Conservation (phyloP, 2,329 filamentous ascomycete genomes). For the Verticillium tricorpus region DNA sequence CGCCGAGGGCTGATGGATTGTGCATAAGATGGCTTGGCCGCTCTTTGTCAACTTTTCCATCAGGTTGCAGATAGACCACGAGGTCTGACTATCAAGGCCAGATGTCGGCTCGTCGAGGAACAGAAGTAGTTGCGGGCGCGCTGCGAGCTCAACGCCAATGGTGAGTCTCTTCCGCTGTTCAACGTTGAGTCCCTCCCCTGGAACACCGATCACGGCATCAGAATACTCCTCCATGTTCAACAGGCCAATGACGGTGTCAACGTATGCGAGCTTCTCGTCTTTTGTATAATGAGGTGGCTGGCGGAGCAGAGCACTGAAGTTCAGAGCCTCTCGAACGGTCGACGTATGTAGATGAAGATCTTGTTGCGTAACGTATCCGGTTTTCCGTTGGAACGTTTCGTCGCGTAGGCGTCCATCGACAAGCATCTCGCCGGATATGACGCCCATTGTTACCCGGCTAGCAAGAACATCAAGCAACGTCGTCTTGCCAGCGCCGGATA, state of each 20-base stretch:
- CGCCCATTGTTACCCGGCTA: slow-evolving; percentile 62
- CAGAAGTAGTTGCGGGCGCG: slow-evolving; percentile 60
- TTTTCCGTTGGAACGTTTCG: slow-evolving; percentile 59
- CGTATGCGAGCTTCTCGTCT: slow-evolving; percentile 61
- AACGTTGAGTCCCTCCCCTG: slow-evolving; percentile 27
- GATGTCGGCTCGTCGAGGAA: slow-evolving; percentile 66
- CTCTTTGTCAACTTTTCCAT: slow-evolving; percentile 49
- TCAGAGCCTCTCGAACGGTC: slow-evolving; percentile 62
- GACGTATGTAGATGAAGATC: slow-evolving; percentile 63
- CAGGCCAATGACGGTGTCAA: slow-evolving; percentile 61
- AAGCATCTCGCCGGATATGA: slow-evolving; percentile 57
- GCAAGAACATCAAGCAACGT: slow-evolving; percentile 75
- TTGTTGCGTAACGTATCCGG: slow-evolving; percentile 66
- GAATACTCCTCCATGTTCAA: slow-evolving; percentile 57
- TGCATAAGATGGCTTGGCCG: slow-evolving; percentile 61
- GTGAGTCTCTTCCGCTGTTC: slow-evolving; percentile 60
- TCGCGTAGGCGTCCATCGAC: slow-evolving; percentile 59
- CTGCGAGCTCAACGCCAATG: slow-evolving; percentile 61
- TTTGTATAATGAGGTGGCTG: slow-evolving; percentile 50
- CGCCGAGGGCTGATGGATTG: slow-evolving; percentile 58
- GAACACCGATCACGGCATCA: not conserved
- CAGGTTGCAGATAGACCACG: slow-evolving; percentile 35
- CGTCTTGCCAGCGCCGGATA: slow-evolving; percentile 75
- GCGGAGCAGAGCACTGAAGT: slow-evolving; percentile 62
- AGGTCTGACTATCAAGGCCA: slow-evolving; percentile 30